Evolutionary conservation across 805 yeast species (phyloP), one percentile per base, ranked within the genome.

Genomic region (Zygosaccharomyces bailii): DNA sequence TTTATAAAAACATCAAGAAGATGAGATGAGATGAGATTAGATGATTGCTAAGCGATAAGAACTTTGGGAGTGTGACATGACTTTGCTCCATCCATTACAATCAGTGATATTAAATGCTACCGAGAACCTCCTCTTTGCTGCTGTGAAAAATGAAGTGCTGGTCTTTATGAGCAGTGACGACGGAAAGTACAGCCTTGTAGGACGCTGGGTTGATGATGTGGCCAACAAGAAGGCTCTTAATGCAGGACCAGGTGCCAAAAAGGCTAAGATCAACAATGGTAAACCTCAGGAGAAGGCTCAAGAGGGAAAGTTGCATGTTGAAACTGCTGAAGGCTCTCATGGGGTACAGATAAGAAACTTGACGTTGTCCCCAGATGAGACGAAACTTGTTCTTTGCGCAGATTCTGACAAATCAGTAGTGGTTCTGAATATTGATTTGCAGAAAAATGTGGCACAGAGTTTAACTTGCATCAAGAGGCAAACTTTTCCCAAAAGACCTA

Each of bases 401-500:
- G 96, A 87, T 59, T 84, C 83, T 45, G 95, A 86, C 59, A 93
- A 91, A 65, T 80, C 95, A 2, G 82, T 81, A 13, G 71, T 85
- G 4, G 74, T 88, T 7, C 81, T 87, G 48, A 52, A 61, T 24
- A 52, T 79, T 16, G 56, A 61, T 33, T 43, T 44, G 3, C 45
- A 39, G 5, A 42, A 55, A 32, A 50, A 60, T 6, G 62, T 56
- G 4, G 43, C 47, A 5, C 72, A 74, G 47, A 70, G 78, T 44
- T 67, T 86, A 29, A 60, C 59, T 17, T 61, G 83, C 14, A 55
- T 76, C 31, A 84, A 84, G 59, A 79, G 91, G 56, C 91, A 88
- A 60, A 75, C 77, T 4, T 84, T 87, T 57, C 89, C 96, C 29
- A 91, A 91, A 65, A 80, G 98, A 65, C 98, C 98, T n/a, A 83